Conservation (phyloP, 805 yeast genomes). For the Metschnikowia chrysomelidarum region DNA sequence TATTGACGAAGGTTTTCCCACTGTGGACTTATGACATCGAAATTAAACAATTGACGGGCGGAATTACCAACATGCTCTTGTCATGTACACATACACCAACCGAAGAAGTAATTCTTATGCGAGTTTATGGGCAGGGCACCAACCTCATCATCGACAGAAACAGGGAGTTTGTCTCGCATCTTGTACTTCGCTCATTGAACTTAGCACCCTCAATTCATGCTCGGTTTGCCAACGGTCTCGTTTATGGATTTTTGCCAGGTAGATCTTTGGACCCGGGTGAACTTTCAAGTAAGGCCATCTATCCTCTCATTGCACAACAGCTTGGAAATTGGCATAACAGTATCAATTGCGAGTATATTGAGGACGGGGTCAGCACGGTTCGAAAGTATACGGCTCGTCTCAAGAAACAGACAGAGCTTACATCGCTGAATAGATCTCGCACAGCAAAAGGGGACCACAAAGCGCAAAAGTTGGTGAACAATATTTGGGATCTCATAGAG, state of each 20-base stretch:
- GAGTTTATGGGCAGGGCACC: constrained; percentile 77
- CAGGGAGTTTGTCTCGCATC: constrained; percentile 69
- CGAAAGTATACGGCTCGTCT: constrained; percentile 26
- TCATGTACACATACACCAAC: constrained; percentile 37
- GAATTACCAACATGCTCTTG: constrained; percentile 61
- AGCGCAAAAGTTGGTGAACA: constrained; percentile 28
- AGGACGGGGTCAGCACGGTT: constrained; percentile 43
- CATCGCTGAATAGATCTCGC: neutral
- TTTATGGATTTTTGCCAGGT: constrained; percentile 69
- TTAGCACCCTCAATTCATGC: constrained; percentile 71
- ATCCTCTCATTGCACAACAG: constrained; percentile 59
- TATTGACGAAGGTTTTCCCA: constrained; percentile 46
- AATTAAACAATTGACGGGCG: constrained; percentile 53
- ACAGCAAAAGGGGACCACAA: constrained; percentile 6
- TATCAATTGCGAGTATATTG: constrained; percentile 46
- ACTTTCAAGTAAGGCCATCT: constrained; percentile 45
- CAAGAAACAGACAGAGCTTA: constrained; percentile 13
- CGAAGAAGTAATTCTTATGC: constrained; percentile 48
- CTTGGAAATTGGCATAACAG: constrained; percentile 69
- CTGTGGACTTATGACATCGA: constrained; percentile 37
- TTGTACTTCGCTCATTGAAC: constrained; percentile 53
- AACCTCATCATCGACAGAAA: constrained; percentile 69
- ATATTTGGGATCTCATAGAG: constrained; percentile 58
- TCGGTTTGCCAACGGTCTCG: constrained; percentile 67
- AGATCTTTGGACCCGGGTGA: constrained; percentile 57